Base-by-base conservation (phyloP, 176 grass and related monocot genomes). In the Cymbopogon citratus region DNA sequence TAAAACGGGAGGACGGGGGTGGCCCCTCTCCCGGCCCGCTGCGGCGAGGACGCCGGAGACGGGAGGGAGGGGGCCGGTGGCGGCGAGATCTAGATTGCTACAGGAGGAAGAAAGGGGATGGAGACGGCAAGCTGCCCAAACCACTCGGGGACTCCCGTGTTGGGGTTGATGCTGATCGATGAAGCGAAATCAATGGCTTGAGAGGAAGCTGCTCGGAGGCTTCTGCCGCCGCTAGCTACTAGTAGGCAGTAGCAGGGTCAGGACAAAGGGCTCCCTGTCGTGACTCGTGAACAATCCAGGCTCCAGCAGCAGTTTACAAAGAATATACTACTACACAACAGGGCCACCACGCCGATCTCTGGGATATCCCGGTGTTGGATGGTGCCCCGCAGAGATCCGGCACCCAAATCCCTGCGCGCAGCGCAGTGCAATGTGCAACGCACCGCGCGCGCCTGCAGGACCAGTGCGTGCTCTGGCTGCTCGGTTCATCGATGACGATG, bases 151-250 rank as follows among this genome's bases (percentile, higher is more conserved):
- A n/a, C n/a, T n/a, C n/a, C n/a, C n/a, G n/a, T n/a, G n/a, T n/a
- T n/a, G n/a, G n/a, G n/a, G n/a, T n/a, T n/a, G n/a, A n/a, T n/a
- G n/a, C n/a, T n/a, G n/a, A n/a, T n/a, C n/a, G n/a, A n/a, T 9
- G 0, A 34, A 34, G 49, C 19, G 0, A 18, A 43, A 44, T 7
- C 3, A 67, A 14, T 24, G n/a, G 8, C 45, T 16, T 1, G n/a
- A n/a, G 12, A 44, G 26, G 78, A 81, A 87, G 71, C 6, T 87
- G 49, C 78, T 21, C 10, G 62, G 38, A 61, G 71, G 27, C 67
- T 81, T 85, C 75, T 57, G n/a, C n/a, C n/a, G 1, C 63, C 1
- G 12, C 38, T 44, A 21, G 1, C 9, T 0, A 4, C 5, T 16
- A n/a, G n/a, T n/a, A n/a, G n/a, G n/a, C n/a, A n/a, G 16, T 3